Percentiles rank a stretch among this genome's conserved stretches.
Conservation (phyloP, 2,329 filamentous ascomycete genomes). For the Paraphoma chrysanthemicola region DNA sequence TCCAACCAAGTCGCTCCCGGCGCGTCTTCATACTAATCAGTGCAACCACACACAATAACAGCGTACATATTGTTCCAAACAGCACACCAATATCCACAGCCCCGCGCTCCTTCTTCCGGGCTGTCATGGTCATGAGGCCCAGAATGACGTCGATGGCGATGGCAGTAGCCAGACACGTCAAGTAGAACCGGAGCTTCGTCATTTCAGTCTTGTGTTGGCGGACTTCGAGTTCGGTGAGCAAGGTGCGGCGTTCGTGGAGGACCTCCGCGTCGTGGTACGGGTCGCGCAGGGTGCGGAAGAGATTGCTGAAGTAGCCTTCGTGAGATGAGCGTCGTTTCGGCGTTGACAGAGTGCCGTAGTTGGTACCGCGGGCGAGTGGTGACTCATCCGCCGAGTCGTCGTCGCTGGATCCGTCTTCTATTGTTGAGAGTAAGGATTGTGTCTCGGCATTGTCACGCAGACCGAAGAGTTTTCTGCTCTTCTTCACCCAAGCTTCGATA, state of each 20-base stretch:
- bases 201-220: constrained; percentile 43
- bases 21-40: constrained; percentile 42
- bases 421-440: constrained; percentile 33
- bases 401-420: constrained; percentile 58
- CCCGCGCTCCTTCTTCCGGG: constrained; percentile 69
- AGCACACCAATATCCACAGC: constrained; percentile 78
- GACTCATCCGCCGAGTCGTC: constrained; percentile 58
- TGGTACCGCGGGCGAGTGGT: constrained; percentile 43
- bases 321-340: constrained; percentile 6
- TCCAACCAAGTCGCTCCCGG: constrained; percentile 36
- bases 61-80: constrained; percentile 70
- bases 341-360: constrained; percentile 54
- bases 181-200: constrained; percentile 47
- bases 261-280: constrained; percentile 53
- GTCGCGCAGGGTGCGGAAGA: constrained; percentile 36
- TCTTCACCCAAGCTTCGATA: constrained; percentile 53
- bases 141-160: constrained; percentile 71
- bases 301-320: constrained; percentile 39
- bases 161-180: constrained; percentile 64
- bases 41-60: constrained; percentile 52
- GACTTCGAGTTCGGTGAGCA: constrained; percentile 37
- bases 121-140: constrained; percentile 70
- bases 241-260: constrained; percentile 57
- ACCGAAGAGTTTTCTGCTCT: constrained; percentile 34
- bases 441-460: constrained; percentile 27